A percentile compares a stretch with the other conserved stretches of the same genome.
Conservation (phyloP, 495 filamentous ascomycete genomes). For the Podospora conica region DNA sequence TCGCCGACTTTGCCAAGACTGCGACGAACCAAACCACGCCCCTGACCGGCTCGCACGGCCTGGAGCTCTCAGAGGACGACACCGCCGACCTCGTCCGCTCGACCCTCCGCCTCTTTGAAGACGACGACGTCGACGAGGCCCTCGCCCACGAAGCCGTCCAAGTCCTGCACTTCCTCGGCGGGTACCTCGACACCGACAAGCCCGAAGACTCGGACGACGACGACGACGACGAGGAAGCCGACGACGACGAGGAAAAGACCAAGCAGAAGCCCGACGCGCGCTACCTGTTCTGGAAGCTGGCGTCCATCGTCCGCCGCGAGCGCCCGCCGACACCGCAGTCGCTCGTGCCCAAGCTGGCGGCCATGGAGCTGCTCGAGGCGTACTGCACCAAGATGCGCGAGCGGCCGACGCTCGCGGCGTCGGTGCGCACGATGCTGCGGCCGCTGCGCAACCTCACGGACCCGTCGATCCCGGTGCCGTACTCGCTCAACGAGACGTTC, state of each 20-base stretch:
- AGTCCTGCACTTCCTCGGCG: constrained; percentile 67
- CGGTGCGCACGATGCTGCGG: constrained; percentile 61
- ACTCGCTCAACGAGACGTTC: constrained; percentile 60
- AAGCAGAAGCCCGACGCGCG: constrained; percentile 45
- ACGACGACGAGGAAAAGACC: constrained; percentile 22
- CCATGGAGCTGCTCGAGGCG: constrained; percentile 62
- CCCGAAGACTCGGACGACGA: constrained; percentile 24
- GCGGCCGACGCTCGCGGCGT: constrained; percentile 50
- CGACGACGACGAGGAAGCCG: constrained; percentile 30
- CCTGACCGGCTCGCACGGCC: constrained; percentile 62
- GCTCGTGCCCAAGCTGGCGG: constrained; percentile 67
- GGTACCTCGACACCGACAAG: constrained; percentile 25
- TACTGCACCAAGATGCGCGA: constrained; percentile 49
- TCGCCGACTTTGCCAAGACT: constrained; percentile 68
- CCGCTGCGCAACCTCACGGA: constrained; percentile 83
- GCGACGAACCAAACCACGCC: constrained; percentile 51
- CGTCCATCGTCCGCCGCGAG: constrained; percentile 73
- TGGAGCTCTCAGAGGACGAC: constrained; percentile 57
- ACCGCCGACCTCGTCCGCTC: constrained; percentile 60
- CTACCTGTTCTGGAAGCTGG: constrained; percentile 69
- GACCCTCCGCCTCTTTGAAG: constrained; percentile 59
- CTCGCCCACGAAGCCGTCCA: constrained; percentile 66
- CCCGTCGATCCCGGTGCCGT: constrained; percentile 60
- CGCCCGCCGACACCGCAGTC: constrained; percentile 53
- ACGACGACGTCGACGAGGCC: constrained; percentile 55